A percentile compares a stretch with the other conserved stretches of the same genome.
These are phyloP conservation scores for Pseudogymnoascus sp. DNA, from an alignment of 2,329 filamentous ascomycete genomes.

Conservation along the genomic window DNA sequence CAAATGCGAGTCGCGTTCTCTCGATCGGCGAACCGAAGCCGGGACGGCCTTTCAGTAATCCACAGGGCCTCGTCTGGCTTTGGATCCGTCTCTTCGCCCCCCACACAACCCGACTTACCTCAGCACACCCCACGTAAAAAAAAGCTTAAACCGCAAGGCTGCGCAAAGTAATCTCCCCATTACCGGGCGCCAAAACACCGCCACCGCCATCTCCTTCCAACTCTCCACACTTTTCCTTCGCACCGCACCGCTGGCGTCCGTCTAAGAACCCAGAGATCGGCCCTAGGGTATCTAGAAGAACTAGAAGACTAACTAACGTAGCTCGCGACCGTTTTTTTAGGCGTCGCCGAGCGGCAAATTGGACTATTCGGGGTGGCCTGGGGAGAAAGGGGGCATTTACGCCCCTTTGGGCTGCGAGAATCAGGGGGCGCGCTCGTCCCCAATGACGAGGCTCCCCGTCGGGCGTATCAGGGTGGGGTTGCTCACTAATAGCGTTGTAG, in stretches of 20 bases:
- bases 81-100: background rate
- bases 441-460: background rate
- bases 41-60: background rate
- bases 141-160: background rate
- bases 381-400: background rate
- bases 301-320: background rate
- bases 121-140: conserved; percentile 3
- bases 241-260: background rate
- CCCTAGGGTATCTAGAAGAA: background rate
- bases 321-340: background rate
- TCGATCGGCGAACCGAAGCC: background rate
- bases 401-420: background rate
- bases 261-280: background rate
- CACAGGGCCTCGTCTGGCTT: background rate
- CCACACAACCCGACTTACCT: background rate
- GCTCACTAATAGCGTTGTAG: conserved; percentile 9
- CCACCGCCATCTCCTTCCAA: too few species aligned
- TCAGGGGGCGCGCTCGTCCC: background rate
- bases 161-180: background rate
- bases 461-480: background rate
- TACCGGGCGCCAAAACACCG: background rate
- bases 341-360: background rate
- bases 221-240: background rate
- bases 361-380: background rate
- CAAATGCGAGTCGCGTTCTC: background rate